These are phyloP conservation scores for Pouteria glomerata DNA, from an alignment of 148 eudicot genomes.

Conservation along the genomic window DNA sequence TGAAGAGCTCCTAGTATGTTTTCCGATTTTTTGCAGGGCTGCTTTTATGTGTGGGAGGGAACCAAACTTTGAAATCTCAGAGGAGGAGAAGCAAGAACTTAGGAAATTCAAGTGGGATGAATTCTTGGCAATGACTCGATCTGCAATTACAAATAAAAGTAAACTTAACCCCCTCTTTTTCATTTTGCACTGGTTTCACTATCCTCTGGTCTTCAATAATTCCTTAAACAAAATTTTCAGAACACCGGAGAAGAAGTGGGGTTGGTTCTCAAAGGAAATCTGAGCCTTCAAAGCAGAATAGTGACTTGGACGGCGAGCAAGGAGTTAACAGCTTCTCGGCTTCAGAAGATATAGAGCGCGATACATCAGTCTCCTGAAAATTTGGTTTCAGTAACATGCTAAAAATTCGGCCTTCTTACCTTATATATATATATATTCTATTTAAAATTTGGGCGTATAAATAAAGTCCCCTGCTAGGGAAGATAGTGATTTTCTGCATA, in stretches of 20 bases:
- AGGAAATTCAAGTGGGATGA: slow-evolving; percentile 68
- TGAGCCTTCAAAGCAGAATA: slow-evolving; percentile 16
- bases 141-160: slow-evolving; percentile 64
- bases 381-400: neutral
- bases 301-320: slow-evolving; percentile 40
- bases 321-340: slow-evolving; percentile 33
- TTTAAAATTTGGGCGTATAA: too few species aligned
- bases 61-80: slow-evolving; percentile 70
- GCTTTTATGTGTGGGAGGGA: slow-evolving; percentile 95
- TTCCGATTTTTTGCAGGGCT: slow-evolving; percentile 51
- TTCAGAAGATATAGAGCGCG: slow-evolving; percentile 36
- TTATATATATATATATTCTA: too few species aligned
- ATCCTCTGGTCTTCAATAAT: neutral
- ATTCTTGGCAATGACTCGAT: slow-evolving; percentile 67
- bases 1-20: neutral
- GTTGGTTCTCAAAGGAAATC: slow-evolving; percentile 18
- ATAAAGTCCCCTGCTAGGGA: too few species aligned
- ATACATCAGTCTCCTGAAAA: slow-evolving; percentile 27
- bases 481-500: too few species aligned
- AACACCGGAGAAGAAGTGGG: slow-evolving; percentile 32
- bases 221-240: slow-evolving; percentile 26
- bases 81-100: slow-evolving; percentile 74
- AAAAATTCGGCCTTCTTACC: slow-evolving; percentile 1
- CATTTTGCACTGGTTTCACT: neutral
- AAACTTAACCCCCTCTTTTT: slow-evolving; percentile 5